Base-by-base conservation (phyloP, 805 yeast genomes). In the Spathaspora girioi region DNA sequence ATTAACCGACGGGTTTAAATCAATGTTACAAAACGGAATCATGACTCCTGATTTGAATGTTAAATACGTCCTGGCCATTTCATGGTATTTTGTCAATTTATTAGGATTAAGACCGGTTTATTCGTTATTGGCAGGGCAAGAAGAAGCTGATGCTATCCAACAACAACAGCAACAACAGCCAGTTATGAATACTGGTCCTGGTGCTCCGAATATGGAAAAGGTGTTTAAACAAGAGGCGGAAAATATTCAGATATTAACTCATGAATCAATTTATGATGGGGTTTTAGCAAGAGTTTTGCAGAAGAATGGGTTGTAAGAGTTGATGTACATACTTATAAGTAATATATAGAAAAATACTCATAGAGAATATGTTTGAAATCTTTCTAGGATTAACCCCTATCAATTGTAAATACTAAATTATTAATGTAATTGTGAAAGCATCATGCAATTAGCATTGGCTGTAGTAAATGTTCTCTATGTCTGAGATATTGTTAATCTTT, bases 51-150 rank as follows among this genome's bases (percentile, higher is more conserved):
- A 93, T 60, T 74, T 94, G 52, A 94, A 92, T 63, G 97, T 86
- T 8, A 75, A 96, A 26, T 94, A 96, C 83, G 98, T 94, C 15
- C 86, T 94, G 38, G 84, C 97, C 2, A 86, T 94, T 18, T 90
- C 97, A 5, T 94, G 98, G 98, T 94, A 93, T 66, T 89, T 94
- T 66, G 87, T 93, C 49, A 88, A 90, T 50, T 80, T 90, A 54
- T 67, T 92, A 47, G 98, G 98, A 27, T 77, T 94, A 54, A 81
- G 82, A 57, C 87, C 97, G 0, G 84, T 94, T 1, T 87, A 86
- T 65, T 79, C 87, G 38, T 76, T 93, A 49, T 56, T 91, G 7
- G 77, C 89, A 56, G 84, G 83, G 11, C 82, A 79, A 52, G 63
- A 71, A 3, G 67, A 72, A 6, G 72, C 78, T 45, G 81, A 75